Conservation (phyloP, 345 rosid species). For the Citrus hindsii region DNA sequence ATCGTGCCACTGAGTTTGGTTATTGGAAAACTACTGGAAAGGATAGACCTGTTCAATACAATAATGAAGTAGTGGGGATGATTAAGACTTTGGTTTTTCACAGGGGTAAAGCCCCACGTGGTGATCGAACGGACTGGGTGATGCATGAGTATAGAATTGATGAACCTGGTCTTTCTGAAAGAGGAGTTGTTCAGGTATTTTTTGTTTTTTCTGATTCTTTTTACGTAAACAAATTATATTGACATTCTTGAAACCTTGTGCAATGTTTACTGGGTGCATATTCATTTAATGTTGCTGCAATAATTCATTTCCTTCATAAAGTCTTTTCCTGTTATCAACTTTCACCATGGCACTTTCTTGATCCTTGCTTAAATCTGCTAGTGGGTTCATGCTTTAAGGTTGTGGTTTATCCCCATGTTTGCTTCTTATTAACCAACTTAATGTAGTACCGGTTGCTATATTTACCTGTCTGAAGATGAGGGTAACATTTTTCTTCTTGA, state of each 20-base stretch:
- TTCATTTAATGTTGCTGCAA: background rate
- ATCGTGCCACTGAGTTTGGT: slow-evolving; percentile 53
- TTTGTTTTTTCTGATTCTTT: background rate
- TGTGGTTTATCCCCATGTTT: background rate
- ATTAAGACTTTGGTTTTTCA: slow-evolving; percentile 64
- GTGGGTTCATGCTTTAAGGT: background rate
- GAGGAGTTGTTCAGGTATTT: slow-evolving; percentile 29
- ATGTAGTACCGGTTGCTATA: background rate
- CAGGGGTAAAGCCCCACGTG: slow-evolving; percentile 42
- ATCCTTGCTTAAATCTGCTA: background rate
- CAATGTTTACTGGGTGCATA: background rate
- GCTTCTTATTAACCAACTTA: background rate
- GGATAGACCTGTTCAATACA: slow-evolving; percentile 48
- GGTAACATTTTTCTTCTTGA: background rate
- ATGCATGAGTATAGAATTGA: slow-evolving; percentile 74
- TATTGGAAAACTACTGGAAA: slow-evolving; percentile 82
- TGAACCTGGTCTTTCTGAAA: slow-evolving; percentile 22
- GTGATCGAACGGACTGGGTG: slow-evolving; percentile 75
- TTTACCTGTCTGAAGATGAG: background rate
- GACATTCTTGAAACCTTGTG: background rate
- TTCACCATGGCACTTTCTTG: background rate
- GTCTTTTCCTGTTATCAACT: background rate
- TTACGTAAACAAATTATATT: background rate
- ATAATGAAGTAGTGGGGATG: slow-evolving; percentile 46
- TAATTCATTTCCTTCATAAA: background rate